Evolutionary conservation across 1,284 basidiomycete genomes (phyloP), one percentile per base, ranked within the genome.

Genomic region (Rugosomyces carneus): DNA sequence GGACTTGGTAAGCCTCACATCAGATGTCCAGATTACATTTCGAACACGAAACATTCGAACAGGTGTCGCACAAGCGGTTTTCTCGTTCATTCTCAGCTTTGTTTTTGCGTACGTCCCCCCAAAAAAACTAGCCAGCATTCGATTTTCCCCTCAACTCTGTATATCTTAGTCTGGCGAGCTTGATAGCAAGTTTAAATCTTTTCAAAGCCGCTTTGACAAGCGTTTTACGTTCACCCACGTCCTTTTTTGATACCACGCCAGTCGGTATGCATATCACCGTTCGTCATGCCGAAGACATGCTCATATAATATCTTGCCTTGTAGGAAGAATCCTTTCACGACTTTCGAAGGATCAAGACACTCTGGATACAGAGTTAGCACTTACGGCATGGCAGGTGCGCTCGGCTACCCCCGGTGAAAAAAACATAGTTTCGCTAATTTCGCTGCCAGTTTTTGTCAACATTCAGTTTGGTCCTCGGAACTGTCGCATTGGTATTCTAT

Each of bases 171-270:
- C 64, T 83, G 48, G 69, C 75, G 48, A 73, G 70, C 45, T 65
- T 84, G 34, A 67, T 70, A 5, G 83, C 84, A 0, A 80, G 80
- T 53, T 61, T 79, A 45, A 70, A 63, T 19, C 66, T 90, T 37
- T 89, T 87, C 65, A 73, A 69, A 51, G 63, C 65, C 24, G 76
- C 80, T 13, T 67, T 82, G 44, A 63, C 56, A 16, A 70, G 70
- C 20, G 78, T 91, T 5, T 62, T 87, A 21, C 66, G 71, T 10
- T 86, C 87, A 0, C 85, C 88, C 0, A 68, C 85, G 63, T 72
- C 79, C 1, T 90, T 88, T 67, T 92, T 90, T 58, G 89, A 93
- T 54, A 85, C 81, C 0, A 91, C 87, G 0, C 89, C 90, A 0
- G 75, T 86, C 45, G 89, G 89, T 63, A 65, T 62, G 51, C 16